Evolutionary conservation across 208 protist genomes (phyloP).

Genomic region (Phytomonas serpens): DNA sequence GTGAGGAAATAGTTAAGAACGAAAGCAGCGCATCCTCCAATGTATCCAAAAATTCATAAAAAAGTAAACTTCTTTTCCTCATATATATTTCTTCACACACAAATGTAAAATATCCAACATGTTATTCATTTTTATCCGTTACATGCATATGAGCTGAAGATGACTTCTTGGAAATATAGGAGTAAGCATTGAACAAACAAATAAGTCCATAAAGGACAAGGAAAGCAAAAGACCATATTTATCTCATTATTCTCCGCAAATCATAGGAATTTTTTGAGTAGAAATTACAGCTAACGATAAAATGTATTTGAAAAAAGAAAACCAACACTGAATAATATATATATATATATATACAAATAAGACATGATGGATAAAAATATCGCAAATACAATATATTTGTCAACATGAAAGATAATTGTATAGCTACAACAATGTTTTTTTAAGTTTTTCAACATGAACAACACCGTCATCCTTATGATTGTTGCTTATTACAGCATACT

Average conservation of each 20-base stretch:
- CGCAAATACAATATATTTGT: neutral
- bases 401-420: neutral
- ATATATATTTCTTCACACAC: neutral
- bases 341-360: conserved; percentile 5
- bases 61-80: neutral
- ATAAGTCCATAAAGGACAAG: conserved; percentile 2
- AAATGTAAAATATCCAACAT: neutral
- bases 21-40: neutral
- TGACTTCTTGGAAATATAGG: neutral
- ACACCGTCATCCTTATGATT: neutral
- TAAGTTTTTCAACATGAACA: neutral
- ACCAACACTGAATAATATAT: neutral
- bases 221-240: conserved; percentile 16
- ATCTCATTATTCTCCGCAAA: neutral
- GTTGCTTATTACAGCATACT: conserved; percentile 1
- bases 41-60: neutral
- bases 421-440: neutral
- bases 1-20: neutral
- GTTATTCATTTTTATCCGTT: neutral
- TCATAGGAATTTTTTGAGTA: conserved; percentile 11
- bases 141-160: conserved; percentile 1
- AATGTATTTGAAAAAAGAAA: conserved; percentile 6
- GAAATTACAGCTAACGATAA: conserved; percentile 11
- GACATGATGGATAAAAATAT: conserved; percentile 3
- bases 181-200: conserved; percentile 3